Base-by-base conservation (phyloP, 306 rosid species). In the Dalbergia cochinchinensis region DNA sequence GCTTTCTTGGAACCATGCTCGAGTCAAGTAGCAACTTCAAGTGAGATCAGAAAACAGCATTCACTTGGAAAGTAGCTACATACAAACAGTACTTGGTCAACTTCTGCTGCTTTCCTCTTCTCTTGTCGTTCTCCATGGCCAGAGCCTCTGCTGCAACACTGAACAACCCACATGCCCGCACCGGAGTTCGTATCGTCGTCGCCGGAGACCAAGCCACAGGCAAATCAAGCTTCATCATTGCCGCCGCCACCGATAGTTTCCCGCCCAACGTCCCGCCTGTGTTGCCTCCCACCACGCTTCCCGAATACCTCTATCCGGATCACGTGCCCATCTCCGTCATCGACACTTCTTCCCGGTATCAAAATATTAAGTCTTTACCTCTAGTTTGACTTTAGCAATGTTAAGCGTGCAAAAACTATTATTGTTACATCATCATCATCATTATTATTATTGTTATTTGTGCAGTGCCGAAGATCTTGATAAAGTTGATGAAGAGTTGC, bases 161-260 rank as follows among this genome's bases (percentile, higher is more conserved):
- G 11, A 26, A 26, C 31, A 42, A 42, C 48, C 48, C 48, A 9
- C 48, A 9, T 42, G 48, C 2, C 48, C 48, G 48, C 2, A 37
- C 31, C 1, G 91, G 92, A 20, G 98, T 95, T 71, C 94, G 98
- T 11, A 95, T 95, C 19, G 99, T 93, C 42, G 97, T 96, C 2
- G 98, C 94, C 8, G 99, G 99, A 67, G 98, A 96, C 86, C 85
- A 78, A 1, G 87, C 89, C 15, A 93, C 98, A 3, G 99, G 99
- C 50, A 96, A 96, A 88, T 96, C 99, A 3, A 91, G 96, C 87
- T 86, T 96, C 83, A 90, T 96, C 67, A 91, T 91, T 5, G 90
- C 99, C 5, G 99, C 93, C 15, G 93, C 98, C 4, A 86, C 94
- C 0, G 98, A 93, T 10, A 91, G 74, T 58, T 96, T 89, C 31